Conservation (phyloP, 441 rosid species). For the Croton laevigatus region DNA sequence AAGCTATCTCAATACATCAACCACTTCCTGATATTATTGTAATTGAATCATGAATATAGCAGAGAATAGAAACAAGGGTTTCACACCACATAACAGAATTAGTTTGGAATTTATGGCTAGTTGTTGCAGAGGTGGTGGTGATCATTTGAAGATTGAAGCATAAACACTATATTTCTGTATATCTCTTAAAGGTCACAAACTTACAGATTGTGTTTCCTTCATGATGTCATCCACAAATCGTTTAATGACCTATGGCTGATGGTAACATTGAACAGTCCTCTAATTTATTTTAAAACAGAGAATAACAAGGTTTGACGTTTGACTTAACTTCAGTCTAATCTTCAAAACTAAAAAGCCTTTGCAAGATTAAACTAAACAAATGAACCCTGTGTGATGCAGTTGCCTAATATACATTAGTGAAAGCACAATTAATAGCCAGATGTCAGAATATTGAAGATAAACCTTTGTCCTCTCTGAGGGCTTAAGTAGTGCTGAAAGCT, state of each 20-base stretch:
- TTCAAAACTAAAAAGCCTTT: background rate
- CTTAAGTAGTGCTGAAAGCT: slow-evolving; percentile 85
- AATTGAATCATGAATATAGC: too few relatives aligned
- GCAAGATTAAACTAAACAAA: background rate
- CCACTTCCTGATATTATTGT: too few relatives aligned
- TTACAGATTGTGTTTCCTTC: background rate
- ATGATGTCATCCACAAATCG: background rate
- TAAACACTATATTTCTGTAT: background rate
- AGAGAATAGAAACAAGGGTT: too few relatives aligned
- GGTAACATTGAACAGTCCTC: background rate
- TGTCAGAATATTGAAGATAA: slow-evolving; percentile 22
- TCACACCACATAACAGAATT: too few relatives aligned
- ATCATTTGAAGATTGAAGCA: background rate
- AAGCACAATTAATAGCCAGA: slow-evolving; percentile 12
- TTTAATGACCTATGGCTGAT: background rate
- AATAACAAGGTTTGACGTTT: background rate
- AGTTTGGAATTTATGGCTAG: too few relatives aligned
- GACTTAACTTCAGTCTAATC: background rate
- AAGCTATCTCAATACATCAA: too few relatives aligned
- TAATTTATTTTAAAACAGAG: background rate
- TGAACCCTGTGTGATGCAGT: background rate
- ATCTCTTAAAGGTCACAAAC: too few relatives aligned
- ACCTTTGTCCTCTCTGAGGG: slow-evolving; percentile 99
- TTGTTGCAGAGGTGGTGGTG: background rate
- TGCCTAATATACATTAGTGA: background rate